These are phyloP conservation scores for Colletotrichum orbiculare DNA, from an alignment of 2,329 filamentous ascomycete species.

Conservation along the genomic window DNA sequence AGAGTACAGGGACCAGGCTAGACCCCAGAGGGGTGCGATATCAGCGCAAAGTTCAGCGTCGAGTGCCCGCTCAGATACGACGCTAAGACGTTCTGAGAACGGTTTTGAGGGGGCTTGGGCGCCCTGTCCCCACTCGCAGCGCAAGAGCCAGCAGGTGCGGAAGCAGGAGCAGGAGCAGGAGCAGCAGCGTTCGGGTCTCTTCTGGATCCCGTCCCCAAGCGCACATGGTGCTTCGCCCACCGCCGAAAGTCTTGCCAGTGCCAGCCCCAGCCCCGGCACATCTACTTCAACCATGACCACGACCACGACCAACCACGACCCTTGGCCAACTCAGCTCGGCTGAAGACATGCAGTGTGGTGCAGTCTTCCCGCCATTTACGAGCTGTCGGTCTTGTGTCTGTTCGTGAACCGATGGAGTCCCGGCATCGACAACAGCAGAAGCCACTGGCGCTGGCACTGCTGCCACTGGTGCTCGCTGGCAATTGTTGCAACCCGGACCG, in stretches of 20 bases:
- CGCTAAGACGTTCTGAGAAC: constrained; percentile 23
- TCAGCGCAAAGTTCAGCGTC: no score
- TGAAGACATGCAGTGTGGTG: no score
- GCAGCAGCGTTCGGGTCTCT: constrained; percentile 5
- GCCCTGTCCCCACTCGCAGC: constrained; percentile 9
- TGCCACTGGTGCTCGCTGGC: background rate
- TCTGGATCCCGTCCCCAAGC: constrained; percentile 16
- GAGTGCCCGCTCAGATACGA: constrained; percentile 12
- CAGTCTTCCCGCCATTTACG: no score
- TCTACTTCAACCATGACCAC: background rate
- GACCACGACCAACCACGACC: background rate
- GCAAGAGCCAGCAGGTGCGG: constrained; percentile 4
- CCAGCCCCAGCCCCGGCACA: constrained; percentile 25
- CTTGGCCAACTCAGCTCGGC: background rate
- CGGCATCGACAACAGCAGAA: background rate
- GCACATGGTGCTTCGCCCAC: constrained; percentile 36
- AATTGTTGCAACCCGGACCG: background rate
- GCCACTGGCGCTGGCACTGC: background rate
- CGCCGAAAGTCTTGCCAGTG: constrained; percentile 18
- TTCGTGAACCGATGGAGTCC: background rate
- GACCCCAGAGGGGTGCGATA: background rate
- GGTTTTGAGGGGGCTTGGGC: constrained; percentile 10
- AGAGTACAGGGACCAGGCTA: no score
- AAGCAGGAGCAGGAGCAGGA: constrained; percentile 29
- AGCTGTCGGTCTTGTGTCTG: no score